These are phyloP conservation scores for Lactarius quietus DNA, from an alignment of 768 basidiomycete species.

Conservation along the genomic window DNA sequence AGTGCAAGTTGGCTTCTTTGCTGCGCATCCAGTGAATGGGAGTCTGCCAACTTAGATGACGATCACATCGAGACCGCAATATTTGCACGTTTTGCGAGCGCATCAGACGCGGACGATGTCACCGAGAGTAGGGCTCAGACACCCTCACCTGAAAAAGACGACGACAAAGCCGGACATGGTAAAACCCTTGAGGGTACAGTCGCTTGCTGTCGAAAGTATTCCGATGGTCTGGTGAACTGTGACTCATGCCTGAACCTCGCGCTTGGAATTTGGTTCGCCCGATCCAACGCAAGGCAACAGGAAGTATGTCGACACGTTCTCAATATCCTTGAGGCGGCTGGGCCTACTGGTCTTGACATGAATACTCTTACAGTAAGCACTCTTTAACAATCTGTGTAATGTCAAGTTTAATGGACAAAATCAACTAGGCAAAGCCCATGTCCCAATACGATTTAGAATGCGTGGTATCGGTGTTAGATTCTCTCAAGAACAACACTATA, in stretches of 20 bases:
- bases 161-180: slow-evolving; percentile 39
- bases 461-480: slow-evolving; percentile 35
- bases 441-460: slow-evolving; percentile 18
- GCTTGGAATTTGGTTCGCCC: slow-evolving; percentile 27
- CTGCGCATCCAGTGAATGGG: background rate
- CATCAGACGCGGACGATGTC: slow-evolving; percentile 6
- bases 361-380: slow-evolving; percentile 32
- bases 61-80: slow-evolving; percentile 77
- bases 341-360: slow-evolving; percentile 29
- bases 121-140: background rate
- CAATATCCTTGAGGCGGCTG: slow-evolving; percentile 10
- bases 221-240: slow-evolving; percentile 35
- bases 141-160: slow-evolving; percentile 2
- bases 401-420: background rate
- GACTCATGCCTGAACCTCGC: slow-evolving; percentile 31
- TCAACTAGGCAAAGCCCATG: background rate
- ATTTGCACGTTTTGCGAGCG: slow-evolving; percentile 39
- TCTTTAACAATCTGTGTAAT: background rate
- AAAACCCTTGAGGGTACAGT: slow-evolving; percentile 38
- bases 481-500: slow-evolving; percentile 43
- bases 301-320: slow-evolving; percentile 1
- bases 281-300: slow-evolving; percentile 15
- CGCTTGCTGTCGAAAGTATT: slow-evolving; percentile 45
- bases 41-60: slow-evolving; percentile 51
- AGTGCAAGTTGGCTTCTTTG: slow-evolving; percentile 20